These are phyloP conservation scores for Nigrospora osmanthi DNA, from an alignment of 2,329 filamentous ascomycete genomes.

Conservation along the genomic window DNA sequence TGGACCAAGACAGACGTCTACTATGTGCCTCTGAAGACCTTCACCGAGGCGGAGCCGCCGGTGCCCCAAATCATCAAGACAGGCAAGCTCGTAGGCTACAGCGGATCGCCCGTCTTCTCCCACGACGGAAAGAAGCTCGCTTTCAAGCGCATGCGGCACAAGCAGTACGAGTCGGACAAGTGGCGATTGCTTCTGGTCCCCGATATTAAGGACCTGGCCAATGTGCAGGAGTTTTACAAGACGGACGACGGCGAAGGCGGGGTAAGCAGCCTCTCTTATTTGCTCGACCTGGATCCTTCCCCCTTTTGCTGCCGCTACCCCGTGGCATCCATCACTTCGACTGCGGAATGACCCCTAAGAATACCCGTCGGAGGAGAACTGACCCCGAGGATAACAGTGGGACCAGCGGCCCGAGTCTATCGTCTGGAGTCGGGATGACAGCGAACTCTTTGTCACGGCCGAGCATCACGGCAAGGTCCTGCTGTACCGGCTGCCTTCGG, in stretches of 20 bases:
- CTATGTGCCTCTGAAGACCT: conserved; percentile 56
- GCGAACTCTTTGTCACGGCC: conserved; percentile 63
- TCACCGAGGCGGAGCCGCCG: conserved; percentile 42
- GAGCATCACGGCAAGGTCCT: conserved; percentile 59
- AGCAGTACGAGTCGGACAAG: conserved; percentile 77
- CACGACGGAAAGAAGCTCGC: conserved; percentile 62
- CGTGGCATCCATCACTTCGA: no score
- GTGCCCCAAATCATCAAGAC: conserved; percentile 47
- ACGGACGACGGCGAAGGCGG: conserved; percentile 54
- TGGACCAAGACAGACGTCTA: conserved; percentile 81
- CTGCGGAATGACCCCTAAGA: no score
- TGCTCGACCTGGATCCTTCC: no score
- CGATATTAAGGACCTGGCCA: conserved; percentile 48
- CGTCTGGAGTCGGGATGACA: conserved; percentile 50
- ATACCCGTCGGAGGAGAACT: no score
- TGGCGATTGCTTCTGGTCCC: conserved; percentile 58
- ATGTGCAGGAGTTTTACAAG: conserved; percentile 55
- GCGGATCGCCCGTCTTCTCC: conserved; percentile 63
- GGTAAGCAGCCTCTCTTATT: no score
- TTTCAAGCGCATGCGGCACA: conserved; percentile 70
- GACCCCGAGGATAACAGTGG: conserved; percentile 27
- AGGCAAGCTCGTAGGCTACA: conserved; percentile 55
- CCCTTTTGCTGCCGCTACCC: no score
- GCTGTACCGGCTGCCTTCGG: conserved; percentile 54
- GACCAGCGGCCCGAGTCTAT: conserved; percentile 49